These are phyloP conservation scores for Neurospora sp. DNA, from an alignment of 495 filamentous ascomycete genomes.

Conservation along the genomic window DNA sequence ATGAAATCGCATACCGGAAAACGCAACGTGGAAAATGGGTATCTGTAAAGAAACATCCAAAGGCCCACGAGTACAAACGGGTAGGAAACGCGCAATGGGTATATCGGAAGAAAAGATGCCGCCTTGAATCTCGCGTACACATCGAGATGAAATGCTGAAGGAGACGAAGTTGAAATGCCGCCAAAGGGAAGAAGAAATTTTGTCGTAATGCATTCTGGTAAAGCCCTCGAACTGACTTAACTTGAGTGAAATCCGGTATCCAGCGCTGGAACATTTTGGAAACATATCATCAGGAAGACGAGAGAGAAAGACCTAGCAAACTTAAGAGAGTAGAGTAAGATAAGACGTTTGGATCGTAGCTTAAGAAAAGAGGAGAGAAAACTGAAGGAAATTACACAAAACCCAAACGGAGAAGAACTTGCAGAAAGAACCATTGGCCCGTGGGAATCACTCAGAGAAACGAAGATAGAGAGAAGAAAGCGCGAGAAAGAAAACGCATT, in stretches of 20 bases:
- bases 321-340: conserved; percentile 5
- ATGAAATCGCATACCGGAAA: neutral
- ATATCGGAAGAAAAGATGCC: neutral
- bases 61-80: neutral
- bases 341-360: conserved; percentile 1
- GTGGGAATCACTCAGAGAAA: conserved; percentile 1
- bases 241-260: neutral
- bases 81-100: neutral
- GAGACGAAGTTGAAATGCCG: neutral
- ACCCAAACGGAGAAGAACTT: conserved; percentile 6
- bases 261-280: neutral
- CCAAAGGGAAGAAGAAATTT: neutral
- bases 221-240: neutral
- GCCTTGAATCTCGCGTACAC: neutral
- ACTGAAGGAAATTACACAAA: conserved; percentile 1
- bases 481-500: neutral
- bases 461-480: neutral
- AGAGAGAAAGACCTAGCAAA: conserved; percentile 7
- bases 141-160: neutral
- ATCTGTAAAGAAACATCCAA: neutral
- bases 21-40: neutral
- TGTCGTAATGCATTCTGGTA: neutral
- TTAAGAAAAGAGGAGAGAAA: conserved; percentile 3
- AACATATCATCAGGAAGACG: conserved; percentile 5
- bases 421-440: neutral